Evolutionary conservation across 2,329 filamentous ascomycete species (phyloP), one percentile per base, ranked within the genome.

Genomic region (Curvularia lunata): DNA sequence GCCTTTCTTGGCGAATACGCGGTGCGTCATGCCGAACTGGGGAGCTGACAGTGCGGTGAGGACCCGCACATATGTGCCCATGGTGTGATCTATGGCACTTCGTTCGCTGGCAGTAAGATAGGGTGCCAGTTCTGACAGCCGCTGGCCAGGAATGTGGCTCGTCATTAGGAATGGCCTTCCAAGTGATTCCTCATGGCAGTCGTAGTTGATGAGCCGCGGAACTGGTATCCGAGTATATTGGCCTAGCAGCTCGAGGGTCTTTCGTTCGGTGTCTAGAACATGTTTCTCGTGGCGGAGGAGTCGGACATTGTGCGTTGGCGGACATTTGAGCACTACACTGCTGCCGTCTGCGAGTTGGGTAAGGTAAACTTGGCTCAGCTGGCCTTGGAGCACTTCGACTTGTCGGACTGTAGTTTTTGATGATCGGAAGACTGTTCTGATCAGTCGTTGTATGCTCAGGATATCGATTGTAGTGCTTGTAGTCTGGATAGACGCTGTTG

Each of bases 21-120:
- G 75, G 41, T 79, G 77, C 8, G 82, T 72, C n/a, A 79, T 70
- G 3, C 85, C 85, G 64, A 86, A 87, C 3, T 77, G 75, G 2
- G 76, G 70, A 5, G 82, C 80, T 9, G 77, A 76, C 37, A 84
- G 74, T 19, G 79, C 72, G 3, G 78, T 76, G 38, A 86, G 77
- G 12, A 70, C 69, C 25, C 78, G 76, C 7, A 82, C 69, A 54
- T 78, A 73, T 16, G 66, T 54, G 4, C 80, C 80, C 1, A 81
- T 62, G 34, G 75, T 75, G 25, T 70, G 70, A 53, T 82, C 78
- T 45, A 81, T 77, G 10, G 59, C 60, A 1, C 63, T 70, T n/a
- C 75, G 69, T 49, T 79, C 75, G 23, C 63, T 61, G 21, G 65
- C 25, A 10, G 78, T 76, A 25, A 82, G 67, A 25, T 65, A 62